A percentile compares a stretch with the other conserved stretches of the same genome.
Conservation (phyloP, 2,329 filamentous ascomycete genomes). For the Bipolaris sorokiniana region DNA sequence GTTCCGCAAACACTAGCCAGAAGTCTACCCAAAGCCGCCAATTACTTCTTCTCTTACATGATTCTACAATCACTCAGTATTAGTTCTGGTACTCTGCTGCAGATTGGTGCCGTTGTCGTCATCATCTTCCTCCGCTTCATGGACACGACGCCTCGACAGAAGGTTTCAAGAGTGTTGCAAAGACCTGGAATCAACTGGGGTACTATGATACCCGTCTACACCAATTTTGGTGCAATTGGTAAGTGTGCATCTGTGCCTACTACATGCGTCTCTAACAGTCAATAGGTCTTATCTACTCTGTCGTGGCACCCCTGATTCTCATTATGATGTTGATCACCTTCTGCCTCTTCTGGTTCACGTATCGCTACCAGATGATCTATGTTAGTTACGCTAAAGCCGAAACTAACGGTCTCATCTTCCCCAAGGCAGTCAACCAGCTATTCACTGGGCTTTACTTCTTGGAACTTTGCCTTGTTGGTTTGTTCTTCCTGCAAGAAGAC, state of each 20-base stretch:
- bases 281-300: constrained; percentile 76
- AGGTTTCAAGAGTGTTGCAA: constrained; percentile 83
- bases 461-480: constrained; percentile 85
- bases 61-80: constrained; percentile 90
- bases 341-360: constrained; percentile 87
- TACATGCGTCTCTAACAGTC: constrained; percentile 10
- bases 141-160: constrained; percentile 80
- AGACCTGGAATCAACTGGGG: constrained; percentile 86
- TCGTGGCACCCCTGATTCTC: constrained; percentile 88
- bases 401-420: constrained; percentile 91
- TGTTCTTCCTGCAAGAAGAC: constrained; percentile 81
- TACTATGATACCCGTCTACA: constrained; percentile 93
- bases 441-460: constrained; percentile 96
- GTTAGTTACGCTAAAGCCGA: constrained; percentile 89
- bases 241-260: constrained; percentile 27
- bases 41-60: constrained; percentile 99
- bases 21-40: constrained; percentile 84
- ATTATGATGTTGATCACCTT: constrained; percentile 95
- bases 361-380: constrained; percentile 96
- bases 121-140: constrained; percentile 82
- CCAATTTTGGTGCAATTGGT: constrained; percentile 92
- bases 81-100: constrained; percentile 85
- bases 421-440: constrained; percentile 89
- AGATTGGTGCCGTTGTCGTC: constrained; percentile 76
- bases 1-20: constrained; percentile 75